Base-by-base conservation (phyloP, 495 filamentous ascomycete species). In the Penicillium bialowiezense region DNA sequence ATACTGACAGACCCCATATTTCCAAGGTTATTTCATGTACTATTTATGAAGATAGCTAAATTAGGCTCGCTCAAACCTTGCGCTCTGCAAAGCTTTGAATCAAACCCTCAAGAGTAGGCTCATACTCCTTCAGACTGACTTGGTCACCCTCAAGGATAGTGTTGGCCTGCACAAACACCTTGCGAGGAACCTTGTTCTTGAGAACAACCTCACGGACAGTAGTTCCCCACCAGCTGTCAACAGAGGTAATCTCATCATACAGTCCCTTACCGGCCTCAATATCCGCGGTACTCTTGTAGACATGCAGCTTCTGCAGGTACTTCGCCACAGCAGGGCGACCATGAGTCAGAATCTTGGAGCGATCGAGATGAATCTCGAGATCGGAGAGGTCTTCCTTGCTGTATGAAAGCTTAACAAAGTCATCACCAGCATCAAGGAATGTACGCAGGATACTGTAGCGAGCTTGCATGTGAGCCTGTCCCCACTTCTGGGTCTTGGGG, bases 91-190 rank as follows among this genome's bases (percentile, higher is more conserved):
- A 97, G 68, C 91, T 96, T 74, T 88, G 78, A 44, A 98, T 89
- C 74, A 98, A 80, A 7, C 92, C 92, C 63, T 93, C 85, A 7
- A 83, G 71, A 0, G 82, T 89, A 1, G 90, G 79, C 56, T 95
- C 92, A 72, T 98, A 98, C 69, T 98, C 90, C 70, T 82, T 89
- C 65, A 96, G 64, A 17, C 70, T 79, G 14, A 96, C 89, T 65
- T 82, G 78, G 29, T 87, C 89, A 10, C 85, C 86, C 42, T 84
- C 77, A 14, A 82, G 73, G 39, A 90, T 64, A 7, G 93, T 97
- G 71, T 95, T 98, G 28, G 88, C 90, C 71, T 96, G 90, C 14
- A 98, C 91, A 70, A 96, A 97, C 33, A 96, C 86, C 76, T 97
- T 98, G 47, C 93, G 78, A 29, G 93, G 91, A 55, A 89, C 85